Percentiles rank a stretch among this genome's conserved stretches.
Conservation (phyloP, 495 filamentous ascomycete genomes). For the Annulohypoxylon maeteangense region DNA sequence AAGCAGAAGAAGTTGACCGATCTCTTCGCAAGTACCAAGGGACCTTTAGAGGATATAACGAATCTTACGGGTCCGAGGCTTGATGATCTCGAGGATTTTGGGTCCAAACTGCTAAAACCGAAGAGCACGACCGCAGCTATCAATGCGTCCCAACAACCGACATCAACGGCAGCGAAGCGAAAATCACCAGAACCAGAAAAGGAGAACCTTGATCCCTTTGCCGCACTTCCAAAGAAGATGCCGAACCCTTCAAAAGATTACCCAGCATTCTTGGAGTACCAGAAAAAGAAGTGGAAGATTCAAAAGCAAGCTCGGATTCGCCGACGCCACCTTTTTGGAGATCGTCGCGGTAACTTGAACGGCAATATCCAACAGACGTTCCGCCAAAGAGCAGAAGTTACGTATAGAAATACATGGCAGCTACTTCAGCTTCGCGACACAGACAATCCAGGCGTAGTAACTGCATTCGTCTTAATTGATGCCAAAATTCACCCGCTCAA, state of each 20-base stretch:
- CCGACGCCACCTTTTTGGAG: constrained; percentile 91
- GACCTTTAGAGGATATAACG: constrained; percentile 75
- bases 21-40: constrained; percentile 75
- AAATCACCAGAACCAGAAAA: constrained; percentile 75
- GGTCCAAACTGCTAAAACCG: constrained; percentile 73
- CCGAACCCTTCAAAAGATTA: constrained; percentile 90
- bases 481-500: constrained; percentile 88
- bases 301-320: constrained; percentile 92
- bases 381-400: constrained; percentile 86
- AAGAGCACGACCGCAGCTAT: constrained; percentile 71
- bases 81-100: constrained; percentile 89
- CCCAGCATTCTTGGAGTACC: constrained; percentile 87
- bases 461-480: constrained; percentile 92
- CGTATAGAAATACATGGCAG: constrained; percentile 94
- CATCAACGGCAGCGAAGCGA: constrained; percentile 73
- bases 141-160: constrained; percentile 58
- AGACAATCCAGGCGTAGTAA: constrained; percentile 83
- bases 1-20: constrained; percentile 99
- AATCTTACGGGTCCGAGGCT: constrained; percentile 65
- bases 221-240: constrained; percentile 85
- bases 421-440: constrained; percentile 86
- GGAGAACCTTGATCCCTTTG: constrained; percentile 79
- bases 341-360: constrained; percentile 71
- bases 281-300: constrained; percentile 99
- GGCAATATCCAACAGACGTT: constrained; percentile 88